These are phyloP conservation scores for Sclerotinia borealis DNA, from an alignment of 2,329 filamentous ascomycete species.

Conservation along the genomic window DNA sequence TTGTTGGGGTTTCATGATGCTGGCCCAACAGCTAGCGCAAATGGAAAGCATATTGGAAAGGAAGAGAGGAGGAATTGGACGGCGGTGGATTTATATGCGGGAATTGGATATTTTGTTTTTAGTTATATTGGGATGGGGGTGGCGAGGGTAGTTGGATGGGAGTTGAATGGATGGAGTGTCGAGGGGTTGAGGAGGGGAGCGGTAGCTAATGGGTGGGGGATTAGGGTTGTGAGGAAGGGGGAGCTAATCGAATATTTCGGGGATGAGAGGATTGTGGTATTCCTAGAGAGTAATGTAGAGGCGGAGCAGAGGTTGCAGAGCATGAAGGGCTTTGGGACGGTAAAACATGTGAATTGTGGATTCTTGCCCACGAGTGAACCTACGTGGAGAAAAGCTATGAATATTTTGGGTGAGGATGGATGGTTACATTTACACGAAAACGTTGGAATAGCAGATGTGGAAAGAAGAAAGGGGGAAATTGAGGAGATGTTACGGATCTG, in stretches of 20 bases:
- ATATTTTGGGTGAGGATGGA: conserved; percentile 38
- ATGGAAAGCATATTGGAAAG: conserved; percentile 7
- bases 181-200: conserved; percentile 78
- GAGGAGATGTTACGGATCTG: conserved; percentile 18
- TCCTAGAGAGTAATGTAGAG: conserved; percentile 61
- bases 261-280: conserved; percentile 55
- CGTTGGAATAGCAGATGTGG: conserved; percentile 49
- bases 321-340: conserved; percentile 31
- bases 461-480: conserved; percentile 28
- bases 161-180: conserved; percentile 82
- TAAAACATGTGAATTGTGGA: conserved; percentile 57
- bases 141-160: conserved; percentile 71
- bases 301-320: conserved; percentile 28
- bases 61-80: conserved; percentile 10
- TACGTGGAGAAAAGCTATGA: conserved; percentile 48
- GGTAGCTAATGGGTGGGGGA: conserved; percentile 58
- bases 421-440: conserved; percentile 66
- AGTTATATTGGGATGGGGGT: conserved; percentile 69
- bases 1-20: conserved; percentile 49
- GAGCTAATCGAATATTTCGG: conserved; percentile 35
- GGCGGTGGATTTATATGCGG: conserved; percentile 79
- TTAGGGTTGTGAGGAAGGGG: conserved; percentile 44
- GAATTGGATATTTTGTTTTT: conserved; percentile 92
- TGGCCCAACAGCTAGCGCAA: background rate
- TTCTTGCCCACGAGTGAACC: conserved; percentile 52